Evolutionary conservation across 164 flowering plant genomes (phyloP).

Genomic region (Tetracentron sinense): DNA sequence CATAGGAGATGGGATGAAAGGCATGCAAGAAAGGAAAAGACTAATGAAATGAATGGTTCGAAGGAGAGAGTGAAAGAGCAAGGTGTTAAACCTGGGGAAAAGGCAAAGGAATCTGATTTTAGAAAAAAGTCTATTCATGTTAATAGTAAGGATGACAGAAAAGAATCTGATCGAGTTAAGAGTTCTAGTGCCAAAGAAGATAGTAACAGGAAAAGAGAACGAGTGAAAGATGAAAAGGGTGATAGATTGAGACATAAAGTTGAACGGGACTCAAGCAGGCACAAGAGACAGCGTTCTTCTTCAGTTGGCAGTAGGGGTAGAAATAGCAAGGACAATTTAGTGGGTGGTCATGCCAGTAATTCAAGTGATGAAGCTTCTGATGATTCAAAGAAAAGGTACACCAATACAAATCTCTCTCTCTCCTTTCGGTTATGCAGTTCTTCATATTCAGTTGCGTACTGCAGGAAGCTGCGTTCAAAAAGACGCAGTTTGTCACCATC

Average conservation of each 20-base stretch:
- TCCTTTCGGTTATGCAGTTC: conserved; percentile 1
- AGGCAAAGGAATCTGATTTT: conserved; percentile 41
- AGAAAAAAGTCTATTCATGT: conserved; percentile 32
- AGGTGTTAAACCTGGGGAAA: conserved; percentile 34
- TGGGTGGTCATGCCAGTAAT: conserved; percentile 33
- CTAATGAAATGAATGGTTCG: conserved; percentile 38
- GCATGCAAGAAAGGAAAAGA: conserved; percentile 36
- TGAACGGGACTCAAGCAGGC: conserved; percentile 44
- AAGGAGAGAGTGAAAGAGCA: conserved; percentile 48
- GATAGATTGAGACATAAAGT: conserved; percentile 50
- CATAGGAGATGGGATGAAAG: conserved; percentile 42
- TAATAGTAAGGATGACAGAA: conserved; percentile 44
- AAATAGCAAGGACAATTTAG: conserved; percentile 44
- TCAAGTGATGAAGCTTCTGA: conserved; percentile 63
- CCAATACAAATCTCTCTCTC: background rate
- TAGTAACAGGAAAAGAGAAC: conserved; percentile 43
- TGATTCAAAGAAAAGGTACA: conserved; percentile 61
- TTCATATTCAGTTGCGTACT: conserved; percentile 18
- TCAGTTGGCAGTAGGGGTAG: conserved; percentile 52
- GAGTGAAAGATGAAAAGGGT: conserved; percentile 45
- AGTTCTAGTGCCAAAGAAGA: conserved; percentile 44
- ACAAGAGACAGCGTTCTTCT: conserved; percentile 64
- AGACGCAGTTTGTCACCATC: conserved; percentile 58
- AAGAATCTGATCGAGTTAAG: conserved; percentile 38
- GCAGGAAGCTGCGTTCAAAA: conserved; percentile 55